These are phyloP conservation scores for Chalciporus piperatus DNA, from an alignment of 768 basidiomycete species.

Conservation along the genomic window DNA sequence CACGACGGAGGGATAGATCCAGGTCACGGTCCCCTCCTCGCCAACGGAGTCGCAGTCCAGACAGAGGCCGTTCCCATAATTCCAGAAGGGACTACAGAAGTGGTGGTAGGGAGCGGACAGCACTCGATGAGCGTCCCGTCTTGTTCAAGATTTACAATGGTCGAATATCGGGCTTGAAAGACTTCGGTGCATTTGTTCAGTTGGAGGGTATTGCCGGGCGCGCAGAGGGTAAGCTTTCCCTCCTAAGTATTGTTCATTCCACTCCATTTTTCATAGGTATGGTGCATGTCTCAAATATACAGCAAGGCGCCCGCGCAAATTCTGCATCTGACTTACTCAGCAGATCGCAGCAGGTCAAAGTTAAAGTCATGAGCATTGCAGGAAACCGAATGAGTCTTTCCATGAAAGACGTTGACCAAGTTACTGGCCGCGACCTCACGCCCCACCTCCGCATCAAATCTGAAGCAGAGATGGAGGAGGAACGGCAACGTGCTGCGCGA, in stretches of 20 bases:
- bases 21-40: constrained; percentile 46
- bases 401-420: constrained; percentile 98
- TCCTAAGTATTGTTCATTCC: not conserved
- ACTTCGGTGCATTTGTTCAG: constrained; percentile 93
- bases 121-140: constrained; percentile 77
- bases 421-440: constrained; percentile 83
- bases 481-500: constrained; percentile 57
- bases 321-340: constrained; percentile 84
- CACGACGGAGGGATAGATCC: constrained; percentile 53
- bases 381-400: constrained; percentile 81
- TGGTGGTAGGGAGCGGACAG: constrained; percentile 34
- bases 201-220: constrained; percentile 85
- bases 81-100: constrained; percentile 40
- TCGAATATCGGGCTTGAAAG: constrained; percentile 79
- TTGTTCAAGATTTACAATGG: constrained; percentile 95
- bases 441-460: constrained; percentile 94
- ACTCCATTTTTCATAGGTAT: constrained; percentile 59
- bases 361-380: constrained; percentile 94
- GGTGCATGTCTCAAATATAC: constrained; percentile 95
- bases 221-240: constrained; percentile 72
- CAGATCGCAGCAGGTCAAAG: constrained; percentile 83
- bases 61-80: constrained; percentile 49
- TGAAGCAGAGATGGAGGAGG: constrained; percentile 90
- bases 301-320: constrained; percentile 79
- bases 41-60: constrained; percentile 58